Conservation (phyloP, 2,329 filamentous ascomycete species). For the Paraconiothyrium sp. region DNA sequence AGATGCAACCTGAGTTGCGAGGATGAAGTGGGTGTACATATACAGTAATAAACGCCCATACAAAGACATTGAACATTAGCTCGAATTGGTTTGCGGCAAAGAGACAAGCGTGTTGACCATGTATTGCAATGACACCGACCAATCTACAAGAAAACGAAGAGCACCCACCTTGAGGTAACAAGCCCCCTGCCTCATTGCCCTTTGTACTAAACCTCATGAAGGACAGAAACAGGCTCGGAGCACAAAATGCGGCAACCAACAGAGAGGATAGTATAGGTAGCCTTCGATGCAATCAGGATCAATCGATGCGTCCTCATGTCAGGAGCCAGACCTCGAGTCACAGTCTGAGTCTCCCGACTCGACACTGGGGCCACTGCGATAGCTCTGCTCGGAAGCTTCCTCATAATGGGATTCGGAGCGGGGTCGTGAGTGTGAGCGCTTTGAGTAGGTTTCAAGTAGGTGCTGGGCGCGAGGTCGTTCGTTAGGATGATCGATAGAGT, state of each 20-base stretch:
- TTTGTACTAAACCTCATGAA: constrained; percentile 19
- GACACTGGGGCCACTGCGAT: constrained; percentile 36
- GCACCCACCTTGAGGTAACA: background rate
- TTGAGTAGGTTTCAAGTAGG: constrained; percentile 21
- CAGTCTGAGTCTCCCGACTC: constrained; percentile 38
- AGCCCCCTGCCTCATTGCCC: background rate
- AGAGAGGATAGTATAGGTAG: constrained; percentile 42
- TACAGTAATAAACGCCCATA: background rate
- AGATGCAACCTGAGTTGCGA: background rate
- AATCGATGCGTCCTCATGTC: constrained; percentile 39
- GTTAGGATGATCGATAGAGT: constrained; percentile 33
- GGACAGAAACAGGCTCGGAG: constrained; percentile 48
- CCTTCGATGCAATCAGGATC: constrained; percentile 37
- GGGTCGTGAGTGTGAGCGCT: constrained; percentile 18
- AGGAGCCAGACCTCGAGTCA: constrained; percentile 30
- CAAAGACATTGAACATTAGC: background rate
- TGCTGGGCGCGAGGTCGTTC: constrained; percentile 35
- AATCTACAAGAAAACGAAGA: background rate
- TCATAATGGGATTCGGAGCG: constrained; percentile 26
- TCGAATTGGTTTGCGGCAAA: background rate
- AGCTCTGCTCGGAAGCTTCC: constrained; percentile 32
- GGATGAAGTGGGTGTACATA: constrained; percentile 6
- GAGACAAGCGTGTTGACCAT: background rate
- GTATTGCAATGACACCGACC: constrained; percentile 4
- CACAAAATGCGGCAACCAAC: constrained; percentile 46